A percentile compares a stretch with the other conserved stretches of the same genome.
These are phyloP conservation scores for Candida ficus DNA, from an alignment of 805 yeast species.

Conservation along the genomic window DNA sequence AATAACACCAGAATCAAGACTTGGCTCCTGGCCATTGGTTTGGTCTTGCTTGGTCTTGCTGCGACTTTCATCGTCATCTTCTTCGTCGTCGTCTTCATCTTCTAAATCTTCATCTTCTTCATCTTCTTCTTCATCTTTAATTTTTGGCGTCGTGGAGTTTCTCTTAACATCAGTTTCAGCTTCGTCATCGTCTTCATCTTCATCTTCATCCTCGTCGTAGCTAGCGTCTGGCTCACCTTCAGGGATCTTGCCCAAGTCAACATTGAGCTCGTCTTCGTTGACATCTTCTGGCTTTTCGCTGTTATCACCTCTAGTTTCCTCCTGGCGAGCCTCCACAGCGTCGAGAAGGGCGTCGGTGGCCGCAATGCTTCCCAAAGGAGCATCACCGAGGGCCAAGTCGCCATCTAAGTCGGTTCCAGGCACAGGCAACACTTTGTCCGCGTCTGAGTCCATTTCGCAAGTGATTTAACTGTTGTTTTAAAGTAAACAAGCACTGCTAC, in stretches of 20 bases:
- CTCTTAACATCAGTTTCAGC: constrained; percentile 8
- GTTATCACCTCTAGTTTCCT: neutral
- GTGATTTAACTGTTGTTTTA: neutral
- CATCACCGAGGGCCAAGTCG: neutral
- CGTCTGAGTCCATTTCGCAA: neutral
- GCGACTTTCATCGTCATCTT: constrained; percentile 7
- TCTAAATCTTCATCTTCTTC: constrained; percentile 5
- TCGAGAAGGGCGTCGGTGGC: neutral
- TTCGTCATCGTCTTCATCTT: constrained; percentile 10
- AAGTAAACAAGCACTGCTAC: neutral
- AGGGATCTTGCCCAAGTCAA: neutral
- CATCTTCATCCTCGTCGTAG: constrained; percentile 12
- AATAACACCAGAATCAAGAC: neutral
- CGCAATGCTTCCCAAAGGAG: neutral
- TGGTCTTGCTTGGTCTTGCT: constrained; percentile 6
- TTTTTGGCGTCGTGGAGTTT: constrained; percentile 11
- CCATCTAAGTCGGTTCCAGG: neutral
- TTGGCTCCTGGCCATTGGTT: constrained; percentile 7
- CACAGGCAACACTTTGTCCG: neutral
- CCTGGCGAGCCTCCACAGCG: neutral
- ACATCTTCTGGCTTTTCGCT: neutral
- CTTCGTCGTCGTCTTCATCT: constrained; percentile 7
- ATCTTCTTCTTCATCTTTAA: constrained; percentile 14
- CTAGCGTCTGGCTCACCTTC: constrained; percentile 1
- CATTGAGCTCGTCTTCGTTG: neutral